phyloP scores from a whole-genome alignment of 2,329 filamentous ascomycete species.

The Apiospora marii region DNA sequence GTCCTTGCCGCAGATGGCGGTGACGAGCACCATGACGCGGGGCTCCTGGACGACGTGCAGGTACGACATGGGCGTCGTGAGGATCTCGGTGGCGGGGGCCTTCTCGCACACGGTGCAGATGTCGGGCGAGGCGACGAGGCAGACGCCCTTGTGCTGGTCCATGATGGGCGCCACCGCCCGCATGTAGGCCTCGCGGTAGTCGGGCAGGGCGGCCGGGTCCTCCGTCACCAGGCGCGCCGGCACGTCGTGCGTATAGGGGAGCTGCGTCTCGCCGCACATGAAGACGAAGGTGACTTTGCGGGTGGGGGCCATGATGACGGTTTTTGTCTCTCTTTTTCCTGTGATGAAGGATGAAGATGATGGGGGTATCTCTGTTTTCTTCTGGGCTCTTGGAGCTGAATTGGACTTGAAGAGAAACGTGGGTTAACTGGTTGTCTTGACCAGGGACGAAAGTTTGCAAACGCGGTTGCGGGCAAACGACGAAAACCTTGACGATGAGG shows the following conservation, averaged over 20 bases:
- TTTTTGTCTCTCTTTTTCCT: background rate
- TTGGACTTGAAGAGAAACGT: too few species aligned
- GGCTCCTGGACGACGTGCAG: constrained; percentile 26
- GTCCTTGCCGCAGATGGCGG: constrained; percentile 25
- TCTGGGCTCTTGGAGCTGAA: background rate
- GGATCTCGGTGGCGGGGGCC: constrained; percentile 21
- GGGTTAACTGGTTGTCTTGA: background rate
- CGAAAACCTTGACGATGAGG: background rate
- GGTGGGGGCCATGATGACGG: constrained; percentile 22
- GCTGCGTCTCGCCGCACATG: constrained; percentile 23
- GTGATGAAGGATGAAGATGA: background rate
- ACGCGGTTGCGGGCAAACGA: background rate
- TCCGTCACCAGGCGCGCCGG: constrained; percentile 24
- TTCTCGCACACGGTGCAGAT: constrained; percentile 23
- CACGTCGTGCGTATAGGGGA: constrained; percentile 24
- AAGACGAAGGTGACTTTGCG: constrained; percentile 26
- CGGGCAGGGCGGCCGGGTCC: background rate
- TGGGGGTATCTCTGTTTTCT: background rate
- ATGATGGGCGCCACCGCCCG: constrained; percentile 26
- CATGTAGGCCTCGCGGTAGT: constrained; percentile 25
- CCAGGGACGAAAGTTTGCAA: background rate
- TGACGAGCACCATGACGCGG: constrained; percentile 24
- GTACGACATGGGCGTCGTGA: constrained; percentile 28
- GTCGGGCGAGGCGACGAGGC: constrained; percentile 22
- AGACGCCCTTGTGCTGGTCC: constrained; percentile 25